Conservation (phyloP, 345 rosid species). For the Eucalyptus urophylla region DNA sequence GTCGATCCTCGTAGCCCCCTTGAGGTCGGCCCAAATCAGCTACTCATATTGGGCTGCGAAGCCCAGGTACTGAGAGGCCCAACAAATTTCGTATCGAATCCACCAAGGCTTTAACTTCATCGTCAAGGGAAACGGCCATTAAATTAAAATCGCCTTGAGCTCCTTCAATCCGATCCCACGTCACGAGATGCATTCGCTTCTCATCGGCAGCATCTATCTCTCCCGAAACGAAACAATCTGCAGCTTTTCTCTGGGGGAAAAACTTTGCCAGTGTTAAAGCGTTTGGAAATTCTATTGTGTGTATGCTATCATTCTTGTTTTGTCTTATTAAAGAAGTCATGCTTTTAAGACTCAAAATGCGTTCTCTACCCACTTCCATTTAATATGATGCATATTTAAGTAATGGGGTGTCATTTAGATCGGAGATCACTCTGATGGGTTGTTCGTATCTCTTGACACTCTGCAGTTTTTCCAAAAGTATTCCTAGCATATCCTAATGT, state of each 20-base stretch:
- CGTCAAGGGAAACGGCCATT: background rate
- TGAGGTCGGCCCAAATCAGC: background rate
- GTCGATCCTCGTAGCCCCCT: background rate
- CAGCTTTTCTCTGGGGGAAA: background rate
- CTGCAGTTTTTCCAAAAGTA: background rate
- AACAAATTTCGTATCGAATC: background rate
- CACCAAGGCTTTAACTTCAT: background rate
- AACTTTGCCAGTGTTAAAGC: too few species aligned
- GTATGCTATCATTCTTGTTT: too few species aligned
- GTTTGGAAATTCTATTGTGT: too few species aligned
- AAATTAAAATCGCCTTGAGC: background rate
- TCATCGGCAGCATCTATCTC: background rate
- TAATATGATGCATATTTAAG: background rate
- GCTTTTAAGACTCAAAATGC: background rate
- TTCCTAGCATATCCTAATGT: background rate
- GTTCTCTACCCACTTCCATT: background rate
- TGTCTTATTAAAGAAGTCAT: too few species aligned
- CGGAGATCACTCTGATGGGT: rapidly evolving
- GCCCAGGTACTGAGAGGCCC: background rate
- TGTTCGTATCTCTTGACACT: background rate
- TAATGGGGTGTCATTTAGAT: background rate
- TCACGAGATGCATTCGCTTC: background rate
- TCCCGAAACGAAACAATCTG: background rate
- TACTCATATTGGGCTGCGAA: background rate
- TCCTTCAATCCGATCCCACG: background rate